phyloP scores from a whole-genome alignment of 495 filamentous ascomycete species.

The Penicillium flavigenum region DNA sequence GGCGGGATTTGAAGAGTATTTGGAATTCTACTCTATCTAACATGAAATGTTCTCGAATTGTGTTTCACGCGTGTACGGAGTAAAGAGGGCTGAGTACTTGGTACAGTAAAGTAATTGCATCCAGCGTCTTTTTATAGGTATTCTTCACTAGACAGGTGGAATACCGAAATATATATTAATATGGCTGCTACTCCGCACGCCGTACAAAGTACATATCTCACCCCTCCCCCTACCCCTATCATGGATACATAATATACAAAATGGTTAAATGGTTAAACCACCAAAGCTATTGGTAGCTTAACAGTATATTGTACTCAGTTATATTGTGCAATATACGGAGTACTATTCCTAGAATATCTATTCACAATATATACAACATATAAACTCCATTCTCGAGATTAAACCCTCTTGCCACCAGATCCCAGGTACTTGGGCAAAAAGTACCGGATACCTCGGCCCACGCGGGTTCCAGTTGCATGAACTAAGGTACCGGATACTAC shows the following conservation, averaged over 20 bases:
- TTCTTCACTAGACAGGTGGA: neutral
- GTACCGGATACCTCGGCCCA: slow-evolving; percentile 14
- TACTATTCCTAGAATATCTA: neutral
- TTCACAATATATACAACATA: neutral
- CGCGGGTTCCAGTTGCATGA: neutral
- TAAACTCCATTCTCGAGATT: neutral
- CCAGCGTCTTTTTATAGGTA: neutral
- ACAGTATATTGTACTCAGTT: neutral
- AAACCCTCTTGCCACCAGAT: neutral
- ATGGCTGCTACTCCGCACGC: neutral
- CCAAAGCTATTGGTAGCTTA: neutral
- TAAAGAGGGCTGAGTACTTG: neutral
- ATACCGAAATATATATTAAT: neutral
- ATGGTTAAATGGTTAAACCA: neutral
- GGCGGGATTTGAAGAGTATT: neutral
- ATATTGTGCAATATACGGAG: neutral
- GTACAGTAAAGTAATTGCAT: neutral
- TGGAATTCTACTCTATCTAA: neutral
- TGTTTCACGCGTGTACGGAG: neutral
- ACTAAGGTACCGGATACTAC: slow-evolving; percentile 16
- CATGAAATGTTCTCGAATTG: neutral
- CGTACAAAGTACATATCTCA: neutral
- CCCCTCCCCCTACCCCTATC: neutral
- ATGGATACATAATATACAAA: neutral
- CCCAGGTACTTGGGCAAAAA: neutral